These are phyloP conservation scores for Bruguiera sexangula DNA, from an alignment of 345 rosid species.

Conservation along the genomic window DNA sequence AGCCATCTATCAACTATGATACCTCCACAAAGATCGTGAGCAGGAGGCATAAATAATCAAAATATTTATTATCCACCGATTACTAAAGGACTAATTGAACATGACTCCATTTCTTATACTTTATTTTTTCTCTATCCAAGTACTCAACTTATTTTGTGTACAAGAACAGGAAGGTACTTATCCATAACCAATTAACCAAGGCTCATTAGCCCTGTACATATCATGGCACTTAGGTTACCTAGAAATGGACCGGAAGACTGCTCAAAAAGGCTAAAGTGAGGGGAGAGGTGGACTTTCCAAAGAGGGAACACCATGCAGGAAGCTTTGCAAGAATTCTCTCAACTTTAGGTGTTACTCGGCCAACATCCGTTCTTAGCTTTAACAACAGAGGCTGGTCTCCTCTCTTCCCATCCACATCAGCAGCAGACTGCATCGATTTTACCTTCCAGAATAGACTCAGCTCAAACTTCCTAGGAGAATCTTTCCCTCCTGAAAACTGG, in stretches of 20 bases:
- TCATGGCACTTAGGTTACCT: slow-evolving; percentile 13
- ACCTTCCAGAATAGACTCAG: slow-evolving; percentile 48
- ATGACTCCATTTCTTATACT: too few relatives aligned
- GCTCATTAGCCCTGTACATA: background rate
- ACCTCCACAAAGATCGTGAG: too few relatives aligned
- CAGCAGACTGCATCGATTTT: slow-evolving; percentile 20
- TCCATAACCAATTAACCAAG: too few relatives aligned
- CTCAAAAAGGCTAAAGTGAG: slow-evolving; percentile 56
- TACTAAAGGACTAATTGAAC: too few relatives aligned
- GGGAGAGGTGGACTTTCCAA: slow-evolving; percentile 87
- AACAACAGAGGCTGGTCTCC: slow-evolving; percentile 42
- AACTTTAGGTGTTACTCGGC: slow-evolving; percentile 55
- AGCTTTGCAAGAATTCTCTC: slow-evolving; percentile 49
- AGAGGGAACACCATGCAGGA: slow-evolving; percentile 73
- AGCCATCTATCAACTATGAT: too few relatives aligned
- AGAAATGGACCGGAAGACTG: slow-evolving; percentile 53
- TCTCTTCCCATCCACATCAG: slow-evolving; percentile 5
- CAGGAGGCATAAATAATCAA: too few relatives aligned
- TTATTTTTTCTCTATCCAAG: too few relatives aligned
- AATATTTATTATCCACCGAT: too few relatives aligned
- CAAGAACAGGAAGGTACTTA: background rate
- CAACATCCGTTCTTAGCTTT: slow-evolving; percentile 77
- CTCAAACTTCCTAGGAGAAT: slow-evolving; percentile 53
- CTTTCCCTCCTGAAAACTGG: slow-evolving; percentile 82
- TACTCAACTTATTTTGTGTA: background rate